Conservation (phyloP, 345 rosid genomes). For the Populus euphratica region DNA sequence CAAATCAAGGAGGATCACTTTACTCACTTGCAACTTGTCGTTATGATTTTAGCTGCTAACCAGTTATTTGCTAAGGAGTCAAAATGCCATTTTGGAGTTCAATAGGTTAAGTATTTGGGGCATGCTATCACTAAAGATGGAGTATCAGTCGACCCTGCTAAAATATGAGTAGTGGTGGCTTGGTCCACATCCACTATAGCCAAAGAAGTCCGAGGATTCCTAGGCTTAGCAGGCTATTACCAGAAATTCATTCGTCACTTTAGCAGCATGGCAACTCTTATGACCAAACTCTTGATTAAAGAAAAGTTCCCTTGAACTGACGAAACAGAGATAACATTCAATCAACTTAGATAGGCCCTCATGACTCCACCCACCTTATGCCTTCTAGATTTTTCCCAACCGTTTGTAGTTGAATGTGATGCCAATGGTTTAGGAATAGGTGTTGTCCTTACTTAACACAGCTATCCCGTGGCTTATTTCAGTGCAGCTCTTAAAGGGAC, state of each 20-base stretch:
- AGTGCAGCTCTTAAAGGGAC: too few relatives aligned
- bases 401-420: background rate
- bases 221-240: background rate
- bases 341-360: background rate
- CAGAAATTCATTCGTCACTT: too few relatives aligned
- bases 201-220: background rate
- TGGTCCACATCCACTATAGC: background rate
- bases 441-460: too few relatives aligned
- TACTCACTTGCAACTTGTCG: background rate
- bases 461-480: too few relatives aligned
- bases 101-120: background rate
- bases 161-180: background rate
- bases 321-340: background rate
- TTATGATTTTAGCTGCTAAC: background rate
- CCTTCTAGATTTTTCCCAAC: background rate
- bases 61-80: background rate
- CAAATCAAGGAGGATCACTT: background rate
- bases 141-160: fast-evolving
- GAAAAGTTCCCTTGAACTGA: too few relatives aligned
- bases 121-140: background rate
- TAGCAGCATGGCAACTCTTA: background rate
- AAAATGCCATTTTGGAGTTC: background rate
- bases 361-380: background rate
- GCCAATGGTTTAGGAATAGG: background rate
- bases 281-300: background rate